Conservation (phyloP, 495 filamentous ascomycete genomes). For the Terfezia boudieri region DNA sequence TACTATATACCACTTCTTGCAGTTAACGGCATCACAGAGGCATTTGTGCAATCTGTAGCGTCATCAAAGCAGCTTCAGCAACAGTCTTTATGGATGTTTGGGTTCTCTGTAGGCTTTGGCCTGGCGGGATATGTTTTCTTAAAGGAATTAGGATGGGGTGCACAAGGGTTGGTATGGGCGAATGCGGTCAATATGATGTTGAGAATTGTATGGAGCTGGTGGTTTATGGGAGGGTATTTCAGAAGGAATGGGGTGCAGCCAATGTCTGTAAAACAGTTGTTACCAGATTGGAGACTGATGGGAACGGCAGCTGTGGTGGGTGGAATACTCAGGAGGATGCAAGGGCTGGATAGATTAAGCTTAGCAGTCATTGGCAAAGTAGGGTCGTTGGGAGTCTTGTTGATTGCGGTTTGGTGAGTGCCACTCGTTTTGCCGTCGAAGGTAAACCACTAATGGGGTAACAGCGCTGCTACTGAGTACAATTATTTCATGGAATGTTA, state of each 20-base stretch:
- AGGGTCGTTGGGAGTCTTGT: constrained; percentile 28
- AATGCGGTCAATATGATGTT: constrained; percentile 72
- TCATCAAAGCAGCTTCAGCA: constrained; percentile 40
- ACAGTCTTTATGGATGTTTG: constrained; percentile 65
- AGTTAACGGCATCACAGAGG: constrained; percentile 76
- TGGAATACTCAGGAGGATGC: constrained; percentile 14
- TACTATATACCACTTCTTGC: constrained; percentile 85
- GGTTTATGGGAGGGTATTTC: constrained; percentile 49
- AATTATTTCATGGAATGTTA: constrained; percentile 32
- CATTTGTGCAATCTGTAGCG: constrained; percentile 74
- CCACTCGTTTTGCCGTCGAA: constrained; percentile 24
- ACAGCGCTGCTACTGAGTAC: constrained; percentile 38
- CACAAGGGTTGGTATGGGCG: constrained; percentile 56
- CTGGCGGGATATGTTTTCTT: constrained; percentile 48
- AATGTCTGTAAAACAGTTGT: constrained; percentile 8
- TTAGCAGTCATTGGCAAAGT: constrained; percentile 30
- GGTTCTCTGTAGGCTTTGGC: constrained; percentile 51
- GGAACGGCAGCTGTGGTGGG: constrained; percentile 19
- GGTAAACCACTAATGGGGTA: constrained; percentile 3
- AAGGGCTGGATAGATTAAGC: constrained; percentile 24
- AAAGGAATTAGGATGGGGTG: constrained; percentile 40
- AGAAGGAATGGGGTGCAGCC: constrained; percentile 19
- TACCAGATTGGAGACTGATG: constrained; percentile 18
- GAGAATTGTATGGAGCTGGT: constrained; percentile 55
- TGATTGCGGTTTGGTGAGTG: constrained; percentile 21